Conservation (phyloP, 208 protist species). For the Wallacemonas sp. region DNA sequence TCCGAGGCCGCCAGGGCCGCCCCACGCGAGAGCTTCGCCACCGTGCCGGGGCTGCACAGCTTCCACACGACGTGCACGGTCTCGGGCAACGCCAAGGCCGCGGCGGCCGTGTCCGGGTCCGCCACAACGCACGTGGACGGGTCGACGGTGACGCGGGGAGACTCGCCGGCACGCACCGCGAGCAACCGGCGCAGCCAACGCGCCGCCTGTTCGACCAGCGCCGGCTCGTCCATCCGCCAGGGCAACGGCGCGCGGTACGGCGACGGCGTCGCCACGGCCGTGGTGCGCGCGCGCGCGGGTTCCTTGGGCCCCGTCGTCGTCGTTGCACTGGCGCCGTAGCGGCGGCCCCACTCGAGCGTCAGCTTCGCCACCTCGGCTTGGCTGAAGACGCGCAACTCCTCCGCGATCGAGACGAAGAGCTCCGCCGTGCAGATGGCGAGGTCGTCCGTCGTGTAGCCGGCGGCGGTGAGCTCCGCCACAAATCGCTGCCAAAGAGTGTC, state of each 20-base stretch:
- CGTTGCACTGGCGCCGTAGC: slow-evolving; percentile 6
- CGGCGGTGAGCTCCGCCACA: slow-evolving; percentile 39
- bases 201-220: slow-evolving; percentile 27
- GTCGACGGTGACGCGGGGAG: background rate
- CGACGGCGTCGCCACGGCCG: background rate
- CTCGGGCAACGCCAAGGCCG: background rate
- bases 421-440: slow-evolving; percentile 59
- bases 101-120: background rate
- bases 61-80: slow-evolving; percentile 56
- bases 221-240: slow-evolving; percentile 13
- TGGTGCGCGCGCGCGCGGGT: no score
- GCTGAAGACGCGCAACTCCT: slow-evolving; percentile 58
- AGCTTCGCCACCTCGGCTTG: slow-evolving; percentile 51
- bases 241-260: background rate
- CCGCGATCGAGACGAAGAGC: slow-evolving; percentile 59
- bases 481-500: slow-evolving; percentile 53
- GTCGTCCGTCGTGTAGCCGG: slow-evolving; percentile 67
- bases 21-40: slow-evolving; percentile 39
- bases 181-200: slow-evolving; percentile 24
- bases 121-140: background rate
- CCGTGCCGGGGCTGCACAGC: slow-evolving; percentile 50
- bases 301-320: no score
- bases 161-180: no score
- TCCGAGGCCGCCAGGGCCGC: slow-evolving; percentile 30
- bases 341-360: slow-evolving; percentile 43